These are phyloP conservation scores for Rosa hybrid DNA, from an alignment of 331 rosid species.

Conservation along the genomic window DNA sequence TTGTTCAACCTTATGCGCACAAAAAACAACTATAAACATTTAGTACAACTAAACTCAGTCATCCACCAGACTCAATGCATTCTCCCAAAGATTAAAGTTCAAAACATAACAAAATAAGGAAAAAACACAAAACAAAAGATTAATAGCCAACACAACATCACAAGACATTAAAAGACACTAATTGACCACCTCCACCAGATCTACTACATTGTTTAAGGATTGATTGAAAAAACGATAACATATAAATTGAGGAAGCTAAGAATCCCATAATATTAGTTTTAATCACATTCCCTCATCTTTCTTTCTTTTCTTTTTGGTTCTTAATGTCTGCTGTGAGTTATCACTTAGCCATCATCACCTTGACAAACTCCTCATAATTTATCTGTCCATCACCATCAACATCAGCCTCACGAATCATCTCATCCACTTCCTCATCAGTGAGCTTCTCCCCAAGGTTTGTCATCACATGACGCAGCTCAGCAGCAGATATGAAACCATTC, in stretches of 20 bases:
- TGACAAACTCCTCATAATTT: neutral
- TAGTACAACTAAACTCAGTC: no score
- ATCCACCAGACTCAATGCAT: no score
- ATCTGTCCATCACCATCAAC: neutral
- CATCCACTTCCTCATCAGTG: neutral
- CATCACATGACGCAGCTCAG: neutral
- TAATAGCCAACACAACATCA: no score
- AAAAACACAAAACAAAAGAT: neutral
- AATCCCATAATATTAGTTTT: neutral
- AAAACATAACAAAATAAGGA: no score
- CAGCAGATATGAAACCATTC: neutral
- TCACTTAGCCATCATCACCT: neutral
- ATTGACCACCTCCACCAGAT: neutral
- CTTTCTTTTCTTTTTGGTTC: neutral
- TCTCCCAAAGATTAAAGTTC: no score
- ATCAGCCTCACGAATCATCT: neutral
- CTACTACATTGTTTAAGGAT: neutral
- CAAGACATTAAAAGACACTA: neutral
- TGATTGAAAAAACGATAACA: neutral
- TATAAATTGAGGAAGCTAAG: neutral
- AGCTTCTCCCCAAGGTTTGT: neutral
- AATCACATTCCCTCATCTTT: neutral
- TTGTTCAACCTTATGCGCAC: no score
- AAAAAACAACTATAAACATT: no score
- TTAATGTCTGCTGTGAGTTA: neutral